These are phyloP conservation scores for Cryptomeria japonica DNA, from an alignment of 75 land plant species.

Conservation along the genomic window DNA sequence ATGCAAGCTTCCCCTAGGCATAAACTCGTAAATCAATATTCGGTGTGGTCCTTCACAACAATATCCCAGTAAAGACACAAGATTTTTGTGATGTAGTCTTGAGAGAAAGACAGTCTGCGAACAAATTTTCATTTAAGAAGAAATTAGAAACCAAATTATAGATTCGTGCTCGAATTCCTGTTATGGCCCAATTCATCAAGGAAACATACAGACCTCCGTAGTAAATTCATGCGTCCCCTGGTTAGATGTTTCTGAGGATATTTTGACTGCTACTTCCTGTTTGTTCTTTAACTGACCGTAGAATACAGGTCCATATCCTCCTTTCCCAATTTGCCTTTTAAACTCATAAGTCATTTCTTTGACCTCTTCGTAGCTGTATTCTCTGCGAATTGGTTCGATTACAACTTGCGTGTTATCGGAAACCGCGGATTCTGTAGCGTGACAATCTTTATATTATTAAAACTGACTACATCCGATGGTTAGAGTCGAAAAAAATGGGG, in stretches of 20 bases:
- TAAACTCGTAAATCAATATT: neutral
- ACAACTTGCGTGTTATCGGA: neutral
- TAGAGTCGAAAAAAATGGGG: neutral
- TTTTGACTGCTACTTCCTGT: conserved; percentile 41
- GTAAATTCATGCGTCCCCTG: conserved; percentile 36
- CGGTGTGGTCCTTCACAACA: conserved; percentile 27
- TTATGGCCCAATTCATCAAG: too few relatives aligned
- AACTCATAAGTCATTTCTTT: conserved; percentile 35
- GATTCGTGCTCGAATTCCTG: too few relatives aligned
- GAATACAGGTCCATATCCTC: conserved; percentile 53
- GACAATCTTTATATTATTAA: too few relatives aligned
- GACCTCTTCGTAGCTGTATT: conserved; percentile 20
- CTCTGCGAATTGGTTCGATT: conserved; percentile 1
- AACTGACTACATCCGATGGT: neutral
- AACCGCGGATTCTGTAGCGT: too few relatives aligned
- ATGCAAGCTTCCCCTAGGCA: conserved; percentile 23
- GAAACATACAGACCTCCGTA: conserved; percentile 18
- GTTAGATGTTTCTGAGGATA: conserved; percentile 24
- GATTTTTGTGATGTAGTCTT: conserved; percentile 52
- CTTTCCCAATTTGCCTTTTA: conserved; percentile 30
- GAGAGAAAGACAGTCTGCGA: conserved; percentile 39
- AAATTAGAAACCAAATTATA: too few relatives aligned
- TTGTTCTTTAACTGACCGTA: conserved; percentile 32
- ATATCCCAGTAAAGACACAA: conserved; percentile 48
- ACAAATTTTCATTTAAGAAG: neutral